Percentiles rank a stretch among this genome's conserved stretches.
phyloP scores from a whole-genome alignment of 2,329 filamentous ascomycete genomes.

The Geosmithia morbida region DNA sequence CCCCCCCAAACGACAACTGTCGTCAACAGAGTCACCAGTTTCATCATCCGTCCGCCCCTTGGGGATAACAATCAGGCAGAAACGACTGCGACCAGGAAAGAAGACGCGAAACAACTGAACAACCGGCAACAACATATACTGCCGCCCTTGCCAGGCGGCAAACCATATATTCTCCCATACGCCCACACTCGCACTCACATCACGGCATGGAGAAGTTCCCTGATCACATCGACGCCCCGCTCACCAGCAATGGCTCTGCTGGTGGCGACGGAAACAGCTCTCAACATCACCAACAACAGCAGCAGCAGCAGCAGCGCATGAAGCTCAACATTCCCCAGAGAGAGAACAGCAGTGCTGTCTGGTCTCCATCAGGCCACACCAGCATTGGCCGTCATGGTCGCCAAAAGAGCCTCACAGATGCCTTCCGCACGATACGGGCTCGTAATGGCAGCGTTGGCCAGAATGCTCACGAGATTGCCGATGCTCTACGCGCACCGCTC shows the following conservation, averaged over 20 bases:
- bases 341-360: constrained; percentile 1
- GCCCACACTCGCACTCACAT: neutral
- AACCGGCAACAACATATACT: neutral
- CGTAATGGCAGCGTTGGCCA: constrained; percentile 78
- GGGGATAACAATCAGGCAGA: neutral
- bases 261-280: constrained; percentile 5
- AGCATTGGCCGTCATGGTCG: constrained; percentile 37
- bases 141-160: neutral
- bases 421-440: constrained; percentile 68
- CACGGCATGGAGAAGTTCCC: constrained; percentile 40
- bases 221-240: constrained; percentile 31
- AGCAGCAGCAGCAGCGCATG: constrained; percentile 2
- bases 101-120: no score
- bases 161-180: neutral
- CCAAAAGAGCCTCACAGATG: constrained; percentile 81
- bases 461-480: constrained; percentile 86
- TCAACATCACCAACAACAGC: constrained; percentile 4
- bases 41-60: neutral
- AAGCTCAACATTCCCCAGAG: constrained; percentile 4
- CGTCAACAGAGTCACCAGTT: neutral
- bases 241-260: constrained; percentile 10
- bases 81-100: neutral
- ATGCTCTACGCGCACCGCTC: constrained; percentile 78
- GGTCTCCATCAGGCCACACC: neutral
- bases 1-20: neutral